Base-by-base conservation (phyloP, 306 rosid genomes). In the Lathyrus aphaca region DNA sequence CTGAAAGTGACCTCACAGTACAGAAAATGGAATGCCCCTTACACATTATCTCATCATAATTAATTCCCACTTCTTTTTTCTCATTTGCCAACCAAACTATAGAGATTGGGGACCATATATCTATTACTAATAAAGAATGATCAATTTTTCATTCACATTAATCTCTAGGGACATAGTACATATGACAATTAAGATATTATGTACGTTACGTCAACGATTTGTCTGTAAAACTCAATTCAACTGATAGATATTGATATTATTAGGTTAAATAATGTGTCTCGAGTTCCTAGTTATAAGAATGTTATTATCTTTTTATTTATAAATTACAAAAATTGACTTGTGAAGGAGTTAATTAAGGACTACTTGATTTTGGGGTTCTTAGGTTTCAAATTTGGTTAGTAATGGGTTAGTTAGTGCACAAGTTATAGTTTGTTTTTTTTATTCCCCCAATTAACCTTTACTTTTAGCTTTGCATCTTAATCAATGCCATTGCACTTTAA, bases 401-500 rank as follows among this genome's bases (percentile, higher is more conserved):
- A 67, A 62, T 18, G 37, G 11, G 50, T 18, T 62, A 23, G 50
- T 18, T 62, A 23, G 73, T 72, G 66, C 45, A 65, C 67, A 39
- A 60, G 7, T 40, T 19, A 10, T 55, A 69, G 63, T 46, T n/a
- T n/a, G 1, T 23, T 30, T 69, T 66, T 50, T 64, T 73, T 61
- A 57, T 45, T 64, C 71, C 57, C 73, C 78, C 72, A 32, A 74
- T 54, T 61, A 66, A 73, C 96, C 29, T 53, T 53, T 53, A 53
- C 59, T 89, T 89, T 92, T 84, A 77, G 72, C 93, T 91, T 95
- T 86, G 85, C 87, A 88, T 87, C 90, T 84, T 88, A 85, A 84
- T 87, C 85, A 94, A 82, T 87, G 84, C 56, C 83, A 37, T 76
- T 55, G 65, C 85, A 77, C 99, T 94, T 95, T 89, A 50, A 78